Evolutionary conservation across 805 yeast genomes (phyloP).

Genomic region (Candida parachauliodes): DNA sequence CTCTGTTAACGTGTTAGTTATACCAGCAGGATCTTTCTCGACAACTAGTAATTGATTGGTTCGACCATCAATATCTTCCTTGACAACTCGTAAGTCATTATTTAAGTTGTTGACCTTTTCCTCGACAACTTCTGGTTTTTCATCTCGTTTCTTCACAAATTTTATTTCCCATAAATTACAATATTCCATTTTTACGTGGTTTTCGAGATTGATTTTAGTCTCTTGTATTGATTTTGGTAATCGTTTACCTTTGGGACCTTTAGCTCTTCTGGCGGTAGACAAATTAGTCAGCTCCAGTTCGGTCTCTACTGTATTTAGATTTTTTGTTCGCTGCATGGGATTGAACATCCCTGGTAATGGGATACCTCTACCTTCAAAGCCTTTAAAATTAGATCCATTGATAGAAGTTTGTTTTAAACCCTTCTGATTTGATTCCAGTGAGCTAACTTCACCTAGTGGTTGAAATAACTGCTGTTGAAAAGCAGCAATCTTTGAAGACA

Average conservation of each 20-base stretch:
- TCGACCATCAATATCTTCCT: too few relatives aligned
- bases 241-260: slow-evolving; percentile 72
- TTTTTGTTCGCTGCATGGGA: slow-evolving; percentile 22
- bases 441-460: slow-evolving; percentile 2
- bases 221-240: slow-evolving; percentile 56
- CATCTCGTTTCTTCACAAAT: background rate
- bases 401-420: slow-evolving; percentile 14
- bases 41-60: too few relatives aligned
- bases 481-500: slow-evolving; percentile 76
- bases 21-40: too few relatives aligned
- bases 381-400: slow-evolving; percentile 46
- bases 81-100: too few relatives aligned
- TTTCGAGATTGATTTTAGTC: slow-evolving; percentile 31
- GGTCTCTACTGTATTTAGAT: slow-evolving; percentile 12
- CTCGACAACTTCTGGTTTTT: too few relatives aligned
- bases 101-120: too few relatives aligned
- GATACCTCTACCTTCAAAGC: slow-evolving; percentile 50
- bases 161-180: slow-evolving; percentile 34
- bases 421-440: slow-evolving; percentile 10
- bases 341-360: slow-evolving; percentile 53
- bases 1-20: too few relatives aligned
- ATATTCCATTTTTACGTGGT: slow-evolving; percentile 29
- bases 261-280: slow-evolving; percentile 46
- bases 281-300: slow-evolving; percentile 9
- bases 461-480: slow-evolving; percentile 66